phyloP scores from a whole-genome alignment of 2,329 filamentous ascomycete genomes.

The Clonostachys rhizophaga region DNA sequence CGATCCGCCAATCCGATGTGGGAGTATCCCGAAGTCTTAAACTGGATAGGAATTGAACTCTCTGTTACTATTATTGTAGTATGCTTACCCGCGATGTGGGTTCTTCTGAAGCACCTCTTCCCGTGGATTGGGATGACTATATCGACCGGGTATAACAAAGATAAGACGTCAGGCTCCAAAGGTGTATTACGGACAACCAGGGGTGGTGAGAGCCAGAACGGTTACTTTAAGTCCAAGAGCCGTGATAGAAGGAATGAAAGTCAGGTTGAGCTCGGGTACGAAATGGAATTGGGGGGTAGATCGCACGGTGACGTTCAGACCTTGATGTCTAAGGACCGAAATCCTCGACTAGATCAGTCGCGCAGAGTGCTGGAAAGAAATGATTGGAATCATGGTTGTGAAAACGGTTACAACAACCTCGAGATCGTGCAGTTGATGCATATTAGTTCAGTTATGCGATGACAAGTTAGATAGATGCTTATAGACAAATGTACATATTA shows the following conservation, averaged over 20 bases:
- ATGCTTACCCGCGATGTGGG: slow-evolving; percentile 31
- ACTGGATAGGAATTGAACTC: slow-evolving; percentile 37
- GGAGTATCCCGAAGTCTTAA: slow-evolving; percentile 30
- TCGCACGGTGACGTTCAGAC: slow-evolving; percentile 20
- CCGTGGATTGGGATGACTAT: neutral
- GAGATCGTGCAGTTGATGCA: too few species aligned
- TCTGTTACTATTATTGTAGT: slow-evolving; percentile 32
- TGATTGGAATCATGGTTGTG: too few species aligned
- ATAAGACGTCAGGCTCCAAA: neutral
- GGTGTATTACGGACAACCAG: too few species aligned
- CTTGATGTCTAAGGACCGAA: too few species aligned
- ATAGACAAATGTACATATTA: too few species aligned
- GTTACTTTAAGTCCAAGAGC: neutral
- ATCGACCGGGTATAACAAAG: slow-evolving; percentile 1
- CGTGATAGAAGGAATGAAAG: slow-evolving; percentile 12
- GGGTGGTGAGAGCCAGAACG: neutral
- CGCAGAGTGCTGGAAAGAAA: too few species aligned
- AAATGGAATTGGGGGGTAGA: slow-evolving; percentile 20
- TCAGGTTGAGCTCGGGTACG: slow-evolving; percentile 7
- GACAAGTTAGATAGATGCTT: too few species aligned
- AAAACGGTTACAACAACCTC: too few species aligned
- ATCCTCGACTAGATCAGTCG: too few species aligned
- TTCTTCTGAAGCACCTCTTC: slow-evolving; percentile 12
- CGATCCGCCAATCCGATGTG: slow-evolving; percentile 29
- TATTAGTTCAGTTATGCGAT: too few species aligned